Base-by-base conservation (phyloP, 768 basidiomycete species). In the Clavaria fumosa region DNA sequence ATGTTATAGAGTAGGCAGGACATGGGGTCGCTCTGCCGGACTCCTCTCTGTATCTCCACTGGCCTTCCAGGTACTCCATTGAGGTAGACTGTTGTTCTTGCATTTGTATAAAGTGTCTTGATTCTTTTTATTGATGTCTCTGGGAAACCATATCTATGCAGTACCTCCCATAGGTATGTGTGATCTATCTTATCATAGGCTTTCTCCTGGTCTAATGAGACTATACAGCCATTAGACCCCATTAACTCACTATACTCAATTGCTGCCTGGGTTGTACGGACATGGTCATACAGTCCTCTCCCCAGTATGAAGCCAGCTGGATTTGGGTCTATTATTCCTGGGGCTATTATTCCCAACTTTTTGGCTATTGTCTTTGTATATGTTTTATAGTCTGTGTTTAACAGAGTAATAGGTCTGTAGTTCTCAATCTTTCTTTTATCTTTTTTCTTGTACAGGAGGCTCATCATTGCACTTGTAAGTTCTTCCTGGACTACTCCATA, bases 371-470 rank as follows among this genome's bases (percentile, higher is more conserved):
- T 40, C 31, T 50, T 50, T 5, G 59, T 59, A 10, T 57, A 43
- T 0, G 57, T 42, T 45, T 61, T 62, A 21, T 62, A 62, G 45
- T 62, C 58, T 2, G 52, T 37, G 43, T 62, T 62, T 3, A 59
- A 47, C 0, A 63, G 44, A 0, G 57, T 62, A 0, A 66, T 63
- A 0, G 61, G 63, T 0, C 56, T 0, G 34, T 65, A 64, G 42
- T 60, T 62, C 10, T 24, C 49, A 1, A 62, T 59, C 1, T 53
- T 40, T 0, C 31, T 35, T 1, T 17, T 31, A 14, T 61, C 57
- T 3, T 52, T 55, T 30, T 67, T 66, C 23, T 67, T 67, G 39
- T 59, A 67, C 0, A 67, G 20, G 0, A 57, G 62, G 50, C 59
- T 58, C 50, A 61, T 54, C 58, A 54, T 57, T 0, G 63, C 64